A percentile compares a stretch with the other conserved stretches of the same genome.
Conservation (phyloP, 2,329 filamentous ascomycete species). For the Xylaria sp. region DNA sequence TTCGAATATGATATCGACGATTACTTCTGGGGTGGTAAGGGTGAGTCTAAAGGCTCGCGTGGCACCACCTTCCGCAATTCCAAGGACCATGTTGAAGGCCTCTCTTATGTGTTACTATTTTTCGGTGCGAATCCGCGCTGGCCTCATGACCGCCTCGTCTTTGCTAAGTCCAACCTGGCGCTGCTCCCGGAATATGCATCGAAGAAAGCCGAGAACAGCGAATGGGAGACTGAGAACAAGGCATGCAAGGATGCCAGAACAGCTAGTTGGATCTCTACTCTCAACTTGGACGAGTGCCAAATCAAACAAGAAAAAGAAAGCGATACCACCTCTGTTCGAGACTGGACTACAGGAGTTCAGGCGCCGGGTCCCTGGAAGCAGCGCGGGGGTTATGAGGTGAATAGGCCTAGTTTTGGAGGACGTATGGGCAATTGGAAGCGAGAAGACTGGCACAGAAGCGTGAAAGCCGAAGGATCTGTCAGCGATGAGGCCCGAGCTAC, state of each 20-base stretch:
- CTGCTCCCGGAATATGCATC: conserved; percentile 43
- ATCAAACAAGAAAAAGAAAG: background rate
- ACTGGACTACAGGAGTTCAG: background rate
- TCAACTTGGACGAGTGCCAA: background rate
- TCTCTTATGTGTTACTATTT: conserved; percentile 43
- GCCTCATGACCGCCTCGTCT: conserved; percentile 42
- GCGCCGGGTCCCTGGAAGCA: background rate
- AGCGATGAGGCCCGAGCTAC: background rate
- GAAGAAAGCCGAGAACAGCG: conserved; percentile 41
- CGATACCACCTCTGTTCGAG: background rate
- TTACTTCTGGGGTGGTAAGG: conserved; percentile 34
- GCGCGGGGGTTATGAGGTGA: background rate
- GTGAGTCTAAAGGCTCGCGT: background rate
- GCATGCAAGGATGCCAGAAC: background rate
- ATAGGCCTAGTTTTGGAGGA: background rate
- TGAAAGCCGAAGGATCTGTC: background rate
- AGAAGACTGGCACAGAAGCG: background rate
- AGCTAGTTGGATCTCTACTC: background rate
- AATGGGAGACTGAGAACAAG: conserved; percentile 36
- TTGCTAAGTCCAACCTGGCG: conserved; percentile 41
- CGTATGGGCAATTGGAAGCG: background rate
- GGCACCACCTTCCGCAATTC: conserved; percentile 41
- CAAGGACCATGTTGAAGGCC: conserved; percentile 32
- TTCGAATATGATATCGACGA: conserved; percentile 35
- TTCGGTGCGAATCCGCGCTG: conserved; percentile 42